These are phyloP conservation scores for Amaranthus palmeri DNA, from an alignment of 148 eudicot genomes.

Conservation along the genomic window DNA sequence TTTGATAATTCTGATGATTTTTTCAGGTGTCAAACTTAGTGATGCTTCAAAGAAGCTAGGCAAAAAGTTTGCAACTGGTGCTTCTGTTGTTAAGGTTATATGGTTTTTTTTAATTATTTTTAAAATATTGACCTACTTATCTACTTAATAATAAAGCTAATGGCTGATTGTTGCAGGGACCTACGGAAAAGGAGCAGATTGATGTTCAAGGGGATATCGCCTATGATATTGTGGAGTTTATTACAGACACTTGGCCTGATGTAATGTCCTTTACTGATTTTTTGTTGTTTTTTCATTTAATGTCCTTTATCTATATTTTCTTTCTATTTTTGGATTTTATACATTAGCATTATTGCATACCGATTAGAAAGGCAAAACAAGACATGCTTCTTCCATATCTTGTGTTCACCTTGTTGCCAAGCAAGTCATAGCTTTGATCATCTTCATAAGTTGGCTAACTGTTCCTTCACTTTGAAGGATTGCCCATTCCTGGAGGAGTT, in stretches of 20 bases:
- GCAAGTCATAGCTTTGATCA: neutral
- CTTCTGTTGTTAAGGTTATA: slow-evolving; percentile 88
- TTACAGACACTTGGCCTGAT: slow-evolving; percentile 94
- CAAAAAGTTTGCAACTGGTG: slow-evolving; percentile 95
- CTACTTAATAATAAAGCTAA: neutral
- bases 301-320: slow-evolving; percentile 5
- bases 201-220: slow-evolving; percentile 99
- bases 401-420: neutral
- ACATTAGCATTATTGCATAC: neutral
- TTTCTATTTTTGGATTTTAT: neutral
- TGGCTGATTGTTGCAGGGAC: slow-evolving; percentile 48
- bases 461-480: neutral
- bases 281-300: slow-evolving; percentile 38
- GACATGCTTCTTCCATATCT: neutral
- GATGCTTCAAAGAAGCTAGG: slow-evolving; percentile 99
- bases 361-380: neutral
- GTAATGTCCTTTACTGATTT: slow-evolving; percentile 36
- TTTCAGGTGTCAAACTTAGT: slow-evolving; percentile 70
- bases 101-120: neutral
- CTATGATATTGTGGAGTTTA: slow-evolving; percentile 81
- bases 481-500: neutral
- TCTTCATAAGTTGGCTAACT: neutral
- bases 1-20: neutral
- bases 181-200: slow-evolving; percentile 94
- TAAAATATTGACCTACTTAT: neutral